Conservation (phyloP, 345 rosid genomes). For the Heritiera fomes region DNA sequence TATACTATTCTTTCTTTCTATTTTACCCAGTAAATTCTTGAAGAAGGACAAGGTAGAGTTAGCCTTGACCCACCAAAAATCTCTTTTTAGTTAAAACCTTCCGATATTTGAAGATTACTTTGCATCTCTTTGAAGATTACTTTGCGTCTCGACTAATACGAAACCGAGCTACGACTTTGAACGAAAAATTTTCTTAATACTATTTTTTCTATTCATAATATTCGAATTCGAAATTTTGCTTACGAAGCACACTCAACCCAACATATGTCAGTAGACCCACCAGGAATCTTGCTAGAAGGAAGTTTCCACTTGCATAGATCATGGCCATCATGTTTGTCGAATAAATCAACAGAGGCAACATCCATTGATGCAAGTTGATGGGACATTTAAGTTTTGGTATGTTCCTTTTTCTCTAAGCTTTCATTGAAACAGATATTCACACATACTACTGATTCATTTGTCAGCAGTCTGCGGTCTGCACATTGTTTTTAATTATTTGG, state of each 20-base stretch:
- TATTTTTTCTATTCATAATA: too few relatives aligned
- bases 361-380: constrained; percentile 7
- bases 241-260: too few relatives aligned
- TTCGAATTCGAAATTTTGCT: too few relatives aligned
- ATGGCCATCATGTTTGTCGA: background rate
- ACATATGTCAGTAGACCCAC: too few relatives aligned
- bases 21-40: too few relatives aligned
- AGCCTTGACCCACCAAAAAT: constrained; percentile 7
- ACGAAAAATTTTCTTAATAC: too few relatives aligned
- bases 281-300: constrained; percentile 7
- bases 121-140: too few relatives aligned
- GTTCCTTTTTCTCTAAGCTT: background rate
- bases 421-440: background rate
- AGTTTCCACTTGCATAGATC: background rate
- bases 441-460: background rate
- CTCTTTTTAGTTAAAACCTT: background rate
- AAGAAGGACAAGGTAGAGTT: background rate
- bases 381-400: background rate
- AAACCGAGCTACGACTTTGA: too few relatives aligned
- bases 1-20: background rate
- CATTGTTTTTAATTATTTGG: background rate
- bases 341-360: background rate
- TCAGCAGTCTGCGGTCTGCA: constrained; percentile 18
- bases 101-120: too few relatives aligned
- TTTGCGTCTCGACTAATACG: too few relatives aligned